A percentile compares a stretch with the other conserved stretches of the same genome.
Conservation (phyloP, 176 grass and related monocot genomes). For the Hyparrhenia diplandra region DNA sequence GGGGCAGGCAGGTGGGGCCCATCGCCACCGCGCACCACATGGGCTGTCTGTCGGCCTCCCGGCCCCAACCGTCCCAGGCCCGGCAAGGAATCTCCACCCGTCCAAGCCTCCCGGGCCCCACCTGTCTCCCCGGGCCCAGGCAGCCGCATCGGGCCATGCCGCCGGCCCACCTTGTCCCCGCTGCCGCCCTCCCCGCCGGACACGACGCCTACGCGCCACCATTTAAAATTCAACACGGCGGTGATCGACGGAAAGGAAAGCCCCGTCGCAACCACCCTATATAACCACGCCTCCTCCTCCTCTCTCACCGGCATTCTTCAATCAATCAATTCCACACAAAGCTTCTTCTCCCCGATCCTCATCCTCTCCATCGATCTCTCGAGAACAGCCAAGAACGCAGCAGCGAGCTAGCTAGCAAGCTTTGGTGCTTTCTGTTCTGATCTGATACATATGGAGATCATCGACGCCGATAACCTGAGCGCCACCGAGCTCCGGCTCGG, state of each 20-base stretch:
- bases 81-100: conserved; percentile 26
- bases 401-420: background rate
- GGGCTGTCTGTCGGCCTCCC: conserved; percentile 25
- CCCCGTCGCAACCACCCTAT: conserved; percentile 8
- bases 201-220: conserved; percentile 46
- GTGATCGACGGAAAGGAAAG: background rate
- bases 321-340: background rate
- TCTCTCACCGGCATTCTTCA: background rate
- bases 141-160: background rate
- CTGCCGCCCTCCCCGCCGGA: conserved; percentile 3
- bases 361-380: background rate
- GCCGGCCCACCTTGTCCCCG: conserved; percentile 17
- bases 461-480: conserved; percentile 53
- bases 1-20: too few relatives aligned
- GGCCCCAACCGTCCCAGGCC: conserved; percentile 17
- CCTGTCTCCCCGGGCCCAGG: conserved; percentile 34
- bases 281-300: background rate
- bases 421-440: background rate
- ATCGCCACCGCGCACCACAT: conserved; percentile 39
- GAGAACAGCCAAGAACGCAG: background rate
- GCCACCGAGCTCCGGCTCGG: conserved; percentile 87
- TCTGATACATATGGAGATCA: conserved; percentile 19
- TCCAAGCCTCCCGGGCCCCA: background rate
- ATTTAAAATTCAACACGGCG: conserved; percentile 8
- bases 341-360: background rate